Base-by-base conservation (phyloP, 139 green algal genomes). In the Chlamydomonas sp. region DNA sequence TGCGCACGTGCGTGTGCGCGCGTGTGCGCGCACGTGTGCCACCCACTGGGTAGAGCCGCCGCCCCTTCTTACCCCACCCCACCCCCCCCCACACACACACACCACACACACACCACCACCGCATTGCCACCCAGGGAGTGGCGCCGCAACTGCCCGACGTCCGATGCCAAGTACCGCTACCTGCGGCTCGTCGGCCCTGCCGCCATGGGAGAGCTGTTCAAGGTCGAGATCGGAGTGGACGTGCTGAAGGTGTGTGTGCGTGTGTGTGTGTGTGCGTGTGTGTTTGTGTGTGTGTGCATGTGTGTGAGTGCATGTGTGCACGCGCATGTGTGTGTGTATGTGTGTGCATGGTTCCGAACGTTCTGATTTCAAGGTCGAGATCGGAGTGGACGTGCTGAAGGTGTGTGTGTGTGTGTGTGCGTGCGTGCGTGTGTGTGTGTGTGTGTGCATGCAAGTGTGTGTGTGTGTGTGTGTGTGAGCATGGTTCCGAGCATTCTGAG, bases 81-180 rank as follows among this genome's bases (percentile, higher is more conserved):
- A n/a, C n/a, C n/a, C n/a, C n/a, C n/a, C n/a, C n/a, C n/a, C n/a
- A n/a, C n/a, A n/a, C n/a, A n/a, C n/a, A n/a, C n/a, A n/a, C n/a
- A n/a, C n/a, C n/a, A n/a, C n/a, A n/a, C n/a, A n/a, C n/a, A n/a
- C n/a, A n/a, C n/a, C n/a, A n/a, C n/a, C n/a, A n/a, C n/a, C n/a
- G n/a, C n/a, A n/a, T n/a, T n/a, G n/a, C n/a, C 26, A 24, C 26
- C 33, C 65, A 81, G 73, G 48, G 70, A 78, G 29, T 83, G 78
- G 78, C 73, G 70, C 5, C 69, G 78, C 0, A 74, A 70, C 59
- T 71, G 65, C 35, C 67, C 76, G 2, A 68, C 35, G 1, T 35
- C 43, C 2, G 74, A 81, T 33, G 62, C 64, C 50, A 76, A 77
- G 65, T 80, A 77, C 48, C 36, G 67, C 5, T 81, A 79, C 59